phyloP scores from a whole-genome alignment of 2,329 filamentous ascomycete species.

The Penicillium paneum region DNA sequence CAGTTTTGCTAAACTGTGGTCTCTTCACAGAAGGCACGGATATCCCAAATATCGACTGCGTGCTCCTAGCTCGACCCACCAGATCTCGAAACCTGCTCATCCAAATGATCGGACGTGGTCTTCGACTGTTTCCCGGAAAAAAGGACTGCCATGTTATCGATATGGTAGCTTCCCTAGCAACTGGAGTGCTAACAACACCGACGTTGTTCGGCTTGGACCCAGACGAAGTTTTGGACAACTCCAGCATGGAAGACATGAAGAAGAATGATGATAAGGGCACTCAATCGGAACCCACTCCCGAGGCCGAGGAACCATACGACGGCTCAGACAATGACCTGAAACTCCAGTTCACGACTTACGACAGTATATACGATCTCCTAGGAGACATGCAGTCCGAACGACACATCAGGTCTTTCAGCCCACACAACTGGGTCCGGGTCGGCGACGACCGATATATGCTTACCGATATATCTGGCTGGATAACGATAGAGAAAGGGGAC shows the following conservation, averaged over 20 bases:
- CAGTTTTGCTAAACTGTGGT: slow-evolving; percentile 88
- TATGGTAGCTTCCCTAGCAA: slow-evolving; percentile 81
- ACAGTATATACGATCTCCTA: slow-evolving; percentile 86
- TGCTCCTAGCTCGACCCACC: slow-evolving; percentile 82
- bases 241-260: slow-evolving; percentile 61
- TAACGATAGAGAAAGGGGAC: slow-evolving; percentile 48
- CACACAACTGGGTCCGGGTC: slow-evolving; percentile 77
- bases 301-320: slow-evolving; percentile 23
- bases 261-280: slow-evolving; percentile 41
- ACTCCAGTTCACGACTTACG: slow-evolving; percentile 84
- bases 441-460: slow-evolving; percentile 70
- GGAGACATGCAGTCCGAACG: slow-evolving; percentile 74
- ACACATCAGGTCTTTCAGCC: slow-evolving; percentile 73
- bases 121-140: slow-evolving; percentile 78
- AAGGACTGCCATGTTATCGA: slow-evolving; percentile 91
- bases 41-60: slow-evolving; percentile 94
- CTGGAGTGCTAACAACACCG: slow-evolving; percentile 83
- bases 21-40: slow-evolving; percentile 98
- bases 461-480: slow-evolving; percentile 60
- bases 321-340: slow-evolving; percentile 39
- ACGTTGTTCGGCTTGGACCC: slow-evolving; percentile 93
- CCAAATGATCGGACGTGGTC: slow-evolving; percentile 95
- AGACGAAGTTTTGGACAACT: slow-evolving; percentile 67
- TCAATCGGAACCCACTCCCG: neutral
- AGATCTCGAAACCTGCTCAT: slow-evolving; percentile 88